phyloP scores from a whole-genome alignment of 352 stramenopile genomes.

The Lagenidium giganteum region DNA sequence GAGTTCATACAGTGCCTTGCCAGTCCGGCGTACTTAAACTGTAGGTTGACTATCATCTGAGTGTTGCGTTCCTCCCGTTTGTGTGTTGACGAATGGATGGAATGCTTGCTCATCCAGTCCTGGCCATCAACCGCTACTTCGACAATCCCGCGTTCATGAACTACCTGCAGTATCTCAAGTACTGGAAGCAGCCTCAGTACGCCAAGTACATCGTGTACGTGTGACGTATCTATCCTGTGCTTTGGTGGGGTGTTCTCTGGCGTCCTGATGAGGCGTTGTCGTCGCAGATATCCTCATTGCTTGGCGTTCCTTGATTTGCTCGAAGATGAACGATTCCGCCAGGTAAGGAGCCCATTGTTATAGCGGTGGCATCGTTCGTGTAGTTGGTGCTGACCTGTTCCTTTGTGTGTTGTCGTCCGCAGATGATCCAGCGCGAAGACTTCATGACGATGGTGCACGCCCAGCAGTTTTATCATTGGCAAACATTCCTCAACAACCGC shows the following conservation, averaged over 20 bases:
- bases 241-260: neutral
- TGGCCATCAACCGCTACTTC: conserved; percentile 90
- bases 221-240: neutral
- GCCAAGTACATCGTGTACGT: conserved; percentile 87
- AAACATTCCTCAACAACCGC: conserved; percentile 83
- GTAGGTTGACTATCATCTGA: conserved; percentile 22
- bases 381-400: neutral
- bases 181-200: conserved; percentile 91
- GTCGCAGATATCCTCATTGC: conserved; percentile 69
- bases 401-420: neutral
- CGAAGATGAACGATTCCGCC: conserved; percentile 81
- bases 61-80: neutral
- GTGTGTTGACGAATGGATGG: neutral
- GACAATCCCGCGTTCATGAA: conserved; percentile 87
- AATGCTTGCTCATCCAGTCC: conserved; percentile 34
- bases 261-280: neutral
- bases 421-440: conserved; percentile 84
- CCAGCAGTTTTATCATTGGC: conserved; percentile 89
- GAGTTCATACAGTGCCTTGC: conserved; percentile 92
- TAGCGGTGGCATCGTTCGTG: neutral
- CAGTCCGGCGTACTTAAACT: conserved; percentile 87
- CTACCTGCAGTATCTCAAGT: conserved; percentile 90
- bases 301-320: conserved; percentile 88
- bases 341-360: conserved; percentile 23
- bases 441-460: conserved; percentile 85